phyloP scores from a whole-genome alignment of 768 basidiomycete genomes.

The Amanita subjunquillea region DNA sequence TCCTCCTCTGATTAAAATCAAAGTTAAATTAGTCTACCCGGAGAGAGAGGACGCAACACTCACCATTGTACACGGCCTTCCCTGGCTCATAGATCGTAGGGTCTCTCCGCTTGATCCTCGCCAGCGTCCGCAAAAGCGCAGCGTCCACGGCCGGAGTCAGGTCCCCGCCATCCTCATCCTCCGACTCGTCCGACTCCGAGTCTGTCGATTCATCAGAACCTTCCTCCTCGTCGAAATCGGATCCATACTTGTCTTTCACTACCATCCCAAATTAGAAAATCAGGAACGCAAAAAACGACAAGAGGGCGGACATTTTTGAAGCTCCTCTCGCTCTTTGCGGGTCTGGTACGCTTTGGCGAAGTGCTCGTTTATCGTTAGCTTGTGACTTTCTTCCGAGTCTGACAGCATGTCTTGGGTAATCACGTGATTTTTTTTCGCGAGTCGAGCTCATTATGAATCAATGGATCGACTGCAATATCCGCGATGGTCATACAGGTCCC shows the following conservation, averaged over 20 bases:
- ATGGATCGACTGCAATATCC: no score
- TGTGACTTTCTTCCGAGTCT: conserved; percentile 14
- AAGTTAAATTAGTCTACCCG: background rate
- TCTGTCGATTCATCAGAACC: conserved; percentile 43
- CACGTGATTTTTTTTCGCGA: no score
- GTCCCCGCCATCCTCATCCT: conserved; percentile 93
- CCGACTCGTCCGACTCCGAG: conserved; percentile 71
- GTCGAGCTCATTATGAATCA: no score
- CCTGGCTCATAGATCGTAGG: conserved; percentile 72
- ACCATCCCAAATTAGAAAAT: conserved; percentile 3
- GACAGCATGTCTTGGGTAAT: conserved; percentile 9
- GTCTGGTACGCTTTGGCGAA: conserved; percentile 73
- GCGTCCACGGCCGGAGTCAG: conserved; percentile 90
- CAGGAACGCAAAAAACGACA: background rate
- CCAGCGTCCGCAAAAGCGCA: conserved; percentile 86
- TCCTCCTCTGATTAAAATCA: conserved; percentile 47
- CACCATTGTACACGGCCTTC: conserved; percentile 74
- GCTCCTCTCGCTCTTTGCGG: conserved; percentile 79
- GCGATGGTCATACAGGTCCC: no score
- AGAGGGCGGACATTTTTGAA: conserved; percentile 54
- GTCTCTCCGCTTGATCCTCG: conserved; percentile 72
- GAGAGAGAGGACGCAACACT: background rate
- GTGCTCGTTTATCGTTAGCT: conserved; percentile 25
- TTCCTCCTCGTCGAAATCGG: conserved; percentile 46
- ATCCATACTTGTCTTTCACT: conserved; percentile 88